Conservation (phyloP, 345 rosid species). For the Sisymbrium altissimum region DNA sequence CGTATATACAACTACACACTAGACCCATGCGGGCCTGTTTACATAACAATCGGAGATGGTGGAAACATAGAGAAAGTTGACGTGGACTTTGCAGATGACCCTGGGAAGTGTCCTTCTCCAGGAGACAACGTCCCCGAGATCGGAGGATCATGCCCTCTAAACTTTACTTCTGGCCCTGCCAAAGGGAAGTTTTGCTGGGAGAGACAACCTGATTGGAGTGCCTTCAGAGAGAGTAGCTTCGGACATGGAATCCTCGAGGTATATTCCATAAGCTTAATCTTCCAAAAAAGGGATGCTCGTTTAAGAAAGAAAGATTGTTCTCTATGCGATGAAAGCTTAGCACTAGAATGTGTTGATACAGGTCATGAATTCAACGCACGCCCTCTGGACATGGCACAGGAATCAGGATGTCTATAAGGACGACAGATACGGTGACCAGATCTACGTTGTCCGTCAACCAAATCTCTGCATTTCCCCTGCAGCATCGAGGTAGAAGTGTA, state of each 20-base stretch:
- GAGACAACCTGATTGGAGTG: constrained; percentile 83
- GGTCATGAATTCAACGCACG: constrained; percentile 72
- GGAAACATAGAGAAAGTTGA: constrained; percentile 82
- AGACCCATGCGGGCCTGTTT: constrained; percentile 72
- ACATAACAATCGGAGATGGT: constrained; percentile 82
- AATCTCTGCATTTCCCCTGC: constrained; percentile 40
- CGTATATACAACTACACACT: constrained; percentile 69
- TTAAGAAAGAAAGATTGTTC: neutral
- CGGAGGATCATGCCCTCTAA: constrained; percentile 63
- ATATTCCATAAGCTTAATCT: neutral
- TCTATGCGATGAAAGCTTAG: neutral
- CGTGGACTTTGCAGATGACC: constrained; percentile 70
- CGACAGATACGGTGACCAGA: constrained; percentile 58
- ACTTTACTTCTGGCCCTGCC: constrained; percentile 76
- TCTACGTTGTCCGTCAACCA: constrained; percentile 70
- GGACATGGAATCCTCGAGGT: constrained; percentile 94
- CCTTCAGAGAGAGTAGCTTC: constrained; percentile 86
- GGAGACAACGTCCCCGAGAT: constrained; percentile 59
- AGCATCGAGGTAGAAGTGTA: constrained; percentile 16
- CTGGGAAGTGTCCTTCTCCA: constrained; percentile 72
- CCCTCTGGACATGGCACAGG: constrained; percentile 89
- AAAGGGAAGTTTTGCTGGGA: constrained; percentile 80
- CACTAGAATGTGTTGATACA: constrained; percentile 27
- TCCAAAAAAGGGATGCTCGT: neutral
- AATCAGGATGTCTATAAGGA: constrained; percentile 68